Evolutionary conservation across 805 yeast species (phyloP).

Genomic region (Candida coquimbonensis): DNA sequence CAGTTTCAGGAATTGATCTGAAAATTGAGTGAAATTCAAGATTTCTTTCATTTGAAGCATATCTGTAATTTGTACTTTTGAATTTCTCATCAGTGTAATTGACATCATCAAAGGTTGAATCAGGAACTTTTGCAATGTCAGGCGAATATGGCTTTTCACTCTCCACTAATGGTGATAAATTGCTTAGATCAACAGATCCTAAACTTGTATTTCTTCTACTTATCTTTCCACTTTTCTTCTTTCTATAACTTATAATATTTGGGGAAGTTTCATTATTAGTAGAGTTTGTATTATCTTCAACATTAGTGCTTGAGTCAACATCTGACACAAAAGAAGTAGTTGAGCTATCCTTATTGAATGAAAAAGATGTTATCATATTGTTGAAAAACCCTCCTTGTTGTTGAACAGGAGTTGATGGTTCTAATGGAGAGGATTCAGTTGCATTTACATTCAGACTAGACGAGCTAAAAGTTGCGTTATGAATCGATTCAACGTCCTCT

Average conservation of each 20-base stretch:
- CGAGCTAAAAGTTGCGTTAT: slow-evolving; percentile 7
- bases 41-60: slow-evolving; percentile 58
- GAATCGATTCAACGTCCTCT: slow-evolving; percentile 36
- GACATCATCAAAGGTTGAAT: slow-evolving; percentile 24
- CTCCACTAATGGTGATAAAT: slow-evolving; percentile 17
- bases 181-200: slow-evolving; percentile 12
- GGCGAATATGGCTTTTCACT: slow-evolving; percentile 13
- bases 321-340: background rate
- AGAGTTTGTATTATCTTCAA: slow-evolving; percentile 1
- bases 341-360: slow-evolving; percentile 7
- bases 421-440: slow-evolving; percentile 6
- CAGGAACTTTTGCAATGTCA: background rate
- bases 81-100: slow-evolving; percentile 53
- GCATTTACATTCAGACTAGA: slow-evolving; percentile 18
- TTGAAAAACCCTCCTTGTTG: slow-evolving; percentile 15
- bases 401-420: slow-evolving; percentile 14
- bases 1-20: slow-evolving; percentile 58
- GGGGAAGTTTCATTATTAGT: slow-evolving; percentile 13
- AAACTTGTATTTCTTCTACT: slow-evolving; percentile 14
- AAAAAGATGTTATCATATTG: slow-evolving; percentile 15
- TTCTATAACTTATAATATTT: slow-evolving; percentile 22
- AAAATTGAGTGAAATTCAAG: slow-evolving; percentile 74
- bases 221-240: slow-evolving; percentile 2
- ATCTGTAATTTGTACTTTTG: slow-evolving; percentile 51
- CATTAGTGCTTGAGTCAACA: background rate